Percentiles rank a stretch among this genome's conserved stretches.
These are phyloP conservation scores for Monosporascus sp. DNA, from an alignment of 2,329 filamentous ascomycete species.

Conservation along the genomic window DNA sequence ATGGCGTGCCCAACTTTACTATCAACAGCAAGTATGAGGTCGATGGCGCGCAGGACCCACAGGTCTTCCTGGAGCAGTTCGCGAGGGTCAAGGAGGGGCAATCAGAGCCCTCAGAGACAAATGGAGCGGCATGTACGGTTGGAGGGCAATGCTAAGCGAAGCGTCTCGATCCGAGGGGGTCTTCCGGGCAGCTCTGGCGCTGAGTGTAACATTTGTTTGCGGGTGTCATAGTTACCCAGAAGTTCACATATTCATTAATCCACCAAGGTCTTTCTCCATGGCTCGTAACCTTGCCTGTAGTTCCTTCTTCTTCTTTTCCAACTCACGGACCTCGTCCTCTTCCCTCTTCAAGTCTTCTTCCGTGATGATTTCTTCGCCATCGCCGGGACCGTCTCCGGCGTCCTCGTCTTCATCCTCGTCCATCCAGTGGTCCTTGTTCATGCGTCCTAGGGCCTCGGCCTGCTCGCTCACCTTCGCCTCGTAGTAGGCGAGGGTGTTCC, in stretches of 20 bases:
- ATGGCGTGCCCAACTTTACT: conserved; percentile 63
- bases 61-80: conserved; percentile 57
- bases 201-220: not conserved
- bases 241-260: conserved; percentile 45
- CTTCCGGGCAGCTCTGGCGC: not conserved
- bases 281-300: conserved; percentile 45
- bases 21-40: conserved; percentile 58
- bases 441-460: conserved; percentile 62
- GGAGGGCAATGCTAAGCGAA: not conserved
- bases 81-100: conserved; percentile 36
- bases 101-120: not conserved
- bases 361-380: conserved; percentile 43
- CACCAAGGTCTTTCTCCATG: conserved; percentile 53
- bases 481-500: conserved; percentile 71
- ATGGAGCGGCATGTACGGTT: not conserved
- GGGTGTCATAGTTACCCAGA: not conserved
- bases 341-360: conserved; percentile 64
- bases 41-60: conserved; percentile 59
- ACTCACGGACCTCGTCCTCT: conserved; percentile 57
- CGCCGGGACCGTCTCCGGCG: conserved; percentile 32
- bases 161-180: not conserved
- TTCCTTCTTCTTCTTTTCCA: conserved; percentile 52
- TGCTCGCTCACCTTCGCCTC: conserved; percentile 77
- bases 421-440: conserved; percentile 60
- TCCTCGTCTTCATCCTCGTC: conserved; percentile 51